Conservation (phyloP, 2,329 filamentous ascomycete genomes). For the Ceratocystis eucalypticola region DNA sequence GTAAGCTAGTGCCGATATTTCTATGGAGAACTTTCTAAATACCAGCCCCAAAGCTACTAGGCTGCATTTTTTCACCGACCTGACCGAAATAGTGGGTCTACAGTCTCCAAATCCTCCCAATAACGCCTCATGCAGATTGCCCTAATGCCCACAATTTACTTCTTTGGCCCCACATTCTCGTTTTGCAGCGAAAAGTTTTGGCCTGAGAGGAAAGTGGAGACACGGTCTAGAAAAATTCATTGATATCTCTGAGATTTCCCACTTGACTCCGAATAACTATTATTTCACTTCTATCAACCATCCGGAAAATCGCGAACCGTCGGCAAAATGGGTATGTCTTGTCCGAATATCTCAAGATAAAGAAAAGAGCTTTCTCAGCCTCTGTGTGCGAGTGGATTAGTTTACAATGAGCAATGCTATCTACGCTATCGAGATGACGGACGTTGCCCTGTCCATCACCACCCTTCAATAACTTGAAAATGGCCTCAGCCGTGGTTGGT, state of each 20-base stretch:
- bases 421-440: neutral
- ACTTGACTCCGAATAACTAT: neutral
- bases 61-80: neutral
- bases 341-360: slow-evolving; percentile 15
- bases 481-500: neutral
- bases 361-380: slow-evolving; percentile 26
- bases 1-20: neutral
- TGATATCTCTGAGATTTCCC: slow-evolving; percentile 7
- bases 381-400: slow-evolving; percentile 39
- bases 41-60: neutral
- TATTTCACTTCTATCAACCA: slow-evolving; percentile 11
- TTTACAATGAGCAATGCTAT: slow-evolving; percentile 12
- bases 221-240: neutral
- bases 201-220: slow-evolving; percentile 1
- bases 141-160: slow-evolving; percentile 18
- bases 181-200: slow-evolving; percentile 5
- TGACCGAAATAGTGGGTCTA: neutral
- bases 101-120: neutral
- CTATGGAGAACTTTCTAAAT: neutral
- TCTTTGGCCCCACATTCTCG: slow-evolving; percentile 1
- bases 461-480: slow-evolving; percentile 1
- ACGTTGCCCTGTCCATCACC: neutral
- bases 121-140: slow-evolving; percentile 10
- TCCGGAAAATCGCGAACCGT: slow-evolving; percentile 18
- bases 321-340: slow-evolving; percentile 20